A percentile compares a stretch with the other conserved stretches of the same genome.
These are phyloP conservation scores for Chloris gayana DNA, from an alignment of 176 grass and related monocot genomes.

Conservation along the genomic window DNA sequence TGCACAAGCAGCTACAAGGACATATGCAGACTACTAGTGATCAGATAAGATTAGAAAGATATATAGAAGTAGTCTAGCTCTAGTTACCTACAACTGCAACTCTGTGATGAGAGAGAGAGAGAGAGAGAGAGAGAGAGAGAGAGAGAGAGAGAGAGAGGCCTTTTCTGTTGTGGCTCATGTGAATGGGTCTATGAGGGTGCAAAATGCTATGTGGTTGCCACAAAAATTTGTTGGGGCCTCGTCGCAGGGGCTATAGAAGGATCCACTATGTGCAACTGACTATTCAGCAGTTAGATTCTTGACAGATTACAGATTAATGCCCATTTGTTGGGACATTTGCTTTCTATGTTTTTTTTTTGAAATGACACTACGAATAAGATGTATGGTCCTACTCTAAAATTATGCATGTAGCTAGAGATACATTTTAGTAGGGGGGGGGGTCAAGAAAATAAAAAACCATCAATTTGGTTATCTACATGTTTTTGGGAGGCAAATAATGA, in stretches of 20 bases:
- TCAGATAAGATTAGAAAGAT: conserved; percentile 28
- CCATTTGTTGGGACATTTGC: background rate
- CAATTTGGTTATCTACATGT: background rate
- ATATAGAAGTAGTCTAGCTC: conserved; percentile 2
- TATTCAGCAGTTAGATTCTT: background rate
- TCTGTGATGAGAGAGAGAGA: conserved; percentile 1
- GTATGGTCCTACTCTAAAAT: background rate
- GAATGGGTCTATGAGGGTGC: conserved; percentile 3
- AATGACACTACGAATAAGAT: background rate
- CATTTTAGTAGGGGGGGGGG: background rate
- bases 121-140: background rate
- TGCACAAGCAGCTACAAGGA: background rate
- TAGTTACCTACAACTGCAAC: background rate
- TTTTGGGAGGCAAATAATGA: background rate
- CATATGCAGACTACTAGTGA: conserved; percentile 11
- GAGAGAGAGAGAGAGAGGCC: conserved; percentile 9
- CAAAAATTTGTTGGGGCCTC: no score
- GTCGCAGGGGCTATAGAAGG: background rate
- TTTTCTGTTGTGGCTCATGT: conserved; percentile 30
- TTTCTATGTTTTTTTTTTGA: background rate
- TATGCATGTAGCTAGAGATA: background rate
- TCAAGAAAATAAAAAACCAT: background rate
- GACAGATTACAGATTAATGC: background rate
- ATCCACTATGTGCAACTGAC: background rate
- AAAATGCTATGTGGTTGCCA: conserved; percentile 25